A percentile compares a stretch with the other conserved stretches of the same genome.
Evolutionary conservation across 192 early-diverging fungal genomes (phyloP).

Genomic region (Neocallimastix lanati): DNA sequence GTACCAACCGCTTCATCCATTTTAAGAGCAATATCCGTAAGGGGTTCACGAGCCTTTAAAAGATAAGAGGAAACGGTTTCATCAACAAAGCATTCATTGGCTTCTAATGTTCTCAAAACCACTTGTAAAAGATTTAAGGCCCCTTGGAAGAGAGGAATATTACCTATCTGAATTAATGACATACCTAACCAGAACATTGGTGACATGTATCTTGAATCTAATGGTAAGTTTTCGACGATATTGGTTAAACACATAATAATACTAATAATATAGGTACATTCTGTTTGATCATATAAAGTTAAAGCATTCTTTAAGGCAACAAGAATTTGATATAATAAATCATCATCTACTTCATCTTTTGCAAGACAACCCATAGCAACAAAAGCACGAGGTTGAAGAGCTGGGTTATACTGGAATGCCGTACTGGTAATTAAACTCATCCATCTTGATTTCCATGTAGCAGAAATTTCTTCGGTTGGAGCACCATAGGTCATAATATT

Average conservation of each 20-base stretch:
- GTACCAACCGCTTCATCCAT: conserved; percentile 59
- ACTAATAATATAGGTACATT: conserved; percentile 58
- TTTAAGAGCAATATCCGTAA: conserved; percentile 47
- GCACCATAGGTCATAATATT: conserved; percentile 46
- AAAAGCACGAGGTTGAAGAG: conserved; percentile 86
- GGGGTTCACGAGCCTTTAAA: conserved; percentile 45
- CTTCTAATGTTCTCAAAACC: conserved; percentile 58
- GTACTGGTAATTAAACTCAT: conserved; percentile 75
- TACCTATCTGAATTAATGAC: conserved; percentile 68
- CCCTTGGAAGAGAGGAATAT: conserved; percentile 56
- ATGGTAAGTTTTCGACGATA: conserved; percentile 65
- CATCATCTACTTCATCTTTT: conserved; percentile 77
- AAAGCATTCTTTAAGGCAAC: conserved; percentile 75
- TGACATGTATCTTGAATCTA: conserved; percentile 62
- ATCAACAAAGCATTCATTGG: conserved; percentile 41
- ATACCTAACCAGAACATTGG: conserved; percentile 84
- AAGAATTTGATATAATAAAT: conserved; percentile 80
- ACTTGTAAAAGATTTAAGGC: conserved; percentile 51
- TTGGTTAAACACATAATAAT: conserved; percentile 82
- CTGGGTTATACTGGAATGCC: conserved; percentile 86
- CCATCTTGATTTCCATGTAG: conserved; percentile 77
- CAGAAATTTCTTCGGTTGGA: conserved; percentile 48
- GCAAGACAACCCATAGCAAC: conserved; percentile 74
- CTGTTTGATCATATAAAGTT: conserved; percentile 63
- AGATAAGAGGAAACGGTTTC: conserved; percentile 55